Evolutionary conservation across 805 yeast species (phyloP).

Genomic region (Saccharomyces eubayanus): DNA sequence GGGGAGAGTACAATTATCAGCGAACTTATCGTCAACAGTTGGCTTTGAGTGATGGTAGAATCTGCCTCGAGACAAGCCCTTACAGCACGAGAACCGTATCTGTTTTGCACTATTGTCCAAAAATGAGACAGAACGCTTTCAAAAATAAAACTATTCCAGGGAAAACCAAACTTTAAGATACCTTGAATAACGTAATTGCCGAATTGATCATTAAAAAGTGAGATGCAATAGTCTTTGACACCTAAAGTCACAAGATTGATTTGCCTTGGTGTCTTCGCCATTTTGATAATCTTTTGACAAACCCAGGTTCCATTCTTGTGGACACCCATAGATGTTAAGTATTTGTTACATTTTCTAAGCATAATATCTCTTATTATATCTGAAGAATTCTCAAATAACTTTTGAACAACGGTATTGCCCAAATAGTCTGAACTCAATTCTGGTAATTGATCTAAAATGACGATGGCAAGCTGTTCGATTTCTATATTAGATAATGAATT

Average conservation of each 20-base stretch:
- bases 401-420: conserved; percentile 94
- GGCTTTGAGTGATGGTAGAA: conserved; percentile 51
- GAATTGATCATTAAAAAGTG: conserved; percentile 86
- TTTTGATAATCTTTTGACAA: conserved; percentile 86
- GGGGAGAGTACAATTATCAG: conserved; percentile 71
- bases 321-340: conserved; percentile 81
- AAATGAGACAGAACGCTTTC: conserved; percentile 74
- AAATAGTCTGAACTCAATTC: conserved; percentile 86
- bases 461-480: conserved; percentile 71
- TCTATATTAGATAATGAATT: conserved; percentile 48
- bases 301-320: conserved; percentile 99
- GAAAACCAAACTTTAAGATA: conserved; percentile 80
- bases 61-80: conserved; percentile 86
- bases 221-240: conserved; percentile 71
- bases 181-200: conserved; percentile 96
- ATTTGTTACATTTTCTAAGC: conserved; percentile 70
- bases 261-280: conserved; percentile 54
- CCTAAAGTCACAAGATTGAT: conserved; percentile 59
- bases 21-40: conserved; percentile 62
- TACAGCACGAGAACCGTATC: conserved; percentile 93
- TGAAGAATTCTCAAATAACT: conserved; percentile 65
- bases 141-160: conserved; percentile 82
- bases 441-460: conserved; percentile 83
- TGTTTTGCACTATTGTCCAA: conserved; percentile 71
- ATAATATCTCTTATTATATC: conserved; percentile 68